Percentiles rank a stretch among this genome's conserved stretches.
phyloP scores from a whole-genome alignment of 768 basidiomycete species.

The Leccinum uliginosum region DNA sequence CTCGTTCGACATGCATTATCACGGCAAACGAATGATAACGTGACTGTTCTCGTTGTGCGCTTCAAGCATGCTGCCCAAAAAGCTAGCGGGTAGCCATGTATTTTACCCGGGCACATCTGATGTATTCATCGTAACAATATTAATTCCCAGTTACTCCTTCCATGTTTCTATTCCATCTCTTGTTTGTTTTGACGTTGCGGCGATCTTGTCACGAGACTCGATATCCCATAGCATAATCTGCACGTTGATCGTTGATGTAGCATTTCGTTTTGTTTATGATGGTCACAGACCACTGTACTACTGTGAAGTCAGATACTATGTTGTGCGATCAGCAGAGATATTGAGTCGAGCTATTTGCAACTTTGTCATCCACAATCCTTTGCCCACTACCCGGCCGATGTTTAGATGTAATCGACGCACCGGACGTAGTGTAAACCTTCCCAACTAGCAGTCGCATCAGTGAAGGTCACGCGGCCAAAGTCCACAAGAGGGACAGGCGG shows the following conservation, averaged over 20 bases:
- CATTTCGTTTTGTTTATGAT: not conserved
- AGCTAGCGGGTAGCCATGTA: slow-evolving; percentile 10
- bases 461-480: slow-evolving; percentile 21
- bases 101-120: not conserved
- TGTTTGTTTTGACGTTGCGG: slow-evolving; percentile 1
- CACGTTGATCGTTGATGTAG: not conserved
- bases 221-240: not conserved
- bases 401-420: slow-evolving; percentile 9
- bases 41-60: slow-evolving; percentile 85
- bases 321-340: too few species aligned
- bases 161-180: slow-evolving; percentile 1
- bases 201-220: not conserved
- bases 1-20: slow-evolving; percentile 79
- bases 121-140: slow-evolving; percentile 8
- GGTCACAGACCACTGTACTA: not conserved
- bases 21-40: slow-evolving; percentile 92
- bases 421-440: slow-evolving; percentile 6
- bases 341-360: not conserved
- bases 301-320: not conserved
- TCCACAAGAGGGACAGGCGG: slow-evolving; percentile 5
- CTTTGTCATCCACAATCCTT: not conserved
- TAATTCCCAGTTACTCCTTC: not conserved
- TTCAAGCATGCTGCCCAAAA: slow-evolving; percentile 46
- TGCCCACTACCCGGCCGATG: not conserved
- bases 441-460: slow-evolving; percentile 4